Base-by-base conservation (phyloP, 176 grass and related monocot genomes). In the Oryza punctata region DNA sequence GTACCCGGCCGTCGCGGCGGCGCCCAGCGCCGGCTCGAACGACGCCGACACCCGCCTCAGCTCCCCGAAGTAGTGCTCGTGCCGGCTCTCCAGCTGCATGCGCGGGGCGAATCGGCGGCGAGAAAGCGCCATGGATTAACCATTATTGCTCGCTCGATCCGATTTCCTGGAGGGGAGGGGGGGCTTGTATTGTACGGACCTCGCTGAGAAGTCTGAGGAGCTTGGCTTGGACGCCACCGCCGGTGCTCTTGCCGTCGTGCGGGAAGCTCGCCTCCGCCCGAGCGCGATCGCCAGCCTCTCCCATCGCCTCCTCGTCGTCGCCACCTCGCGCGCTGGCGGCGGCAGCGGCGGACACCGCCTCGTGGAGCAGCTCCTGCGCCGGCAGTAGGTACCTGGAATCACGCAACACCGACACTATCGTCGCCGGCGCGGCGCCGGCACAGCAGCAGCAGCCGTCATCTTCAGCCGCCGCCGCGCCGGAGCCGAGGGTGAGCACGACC, bases 191-290 rank as follows among this genome's bases (percentile, higher is more conserved):
- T 32, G 81, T 12, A 77, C 35, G 67, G 43, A 98, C 96, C 93
- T 98, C 93, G 71, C 82, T 85, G 84, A 98, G 85, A 82, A 98
- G 83, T 40, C 80, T 49, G 67, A 96, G 86, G 40, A 96, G 96
- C 85, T 96, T 98, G 59, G 77, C 65, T 24, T 95, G 89, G 72
- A 90, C 76, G 82, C 73, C 79, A 29, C 49, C 78, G 67, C 15
- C 57, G 57, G 25, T 69, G 65, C 63, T 71, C 63, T 72, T 77
- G 37, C 84, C 84, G 12, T 79, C 65, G 52, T 72, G 72, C 40
- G 78, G 73, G 37, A 50, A 67, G 74, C 32, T 57, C 69, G 69
- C 35, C 50, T 25, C 37, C 13, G 65, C 82, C 23, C 1, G 72
- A 44, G 65, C 63, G 50, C 50, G 50, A 26, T 25, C 52, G 15